Percentiles rank a stretch among this genome's conserved stretches.
Conservation (phyloP, 2,329 filamentous ascomycete species). For the Xylariaceae sp. region DNA sequence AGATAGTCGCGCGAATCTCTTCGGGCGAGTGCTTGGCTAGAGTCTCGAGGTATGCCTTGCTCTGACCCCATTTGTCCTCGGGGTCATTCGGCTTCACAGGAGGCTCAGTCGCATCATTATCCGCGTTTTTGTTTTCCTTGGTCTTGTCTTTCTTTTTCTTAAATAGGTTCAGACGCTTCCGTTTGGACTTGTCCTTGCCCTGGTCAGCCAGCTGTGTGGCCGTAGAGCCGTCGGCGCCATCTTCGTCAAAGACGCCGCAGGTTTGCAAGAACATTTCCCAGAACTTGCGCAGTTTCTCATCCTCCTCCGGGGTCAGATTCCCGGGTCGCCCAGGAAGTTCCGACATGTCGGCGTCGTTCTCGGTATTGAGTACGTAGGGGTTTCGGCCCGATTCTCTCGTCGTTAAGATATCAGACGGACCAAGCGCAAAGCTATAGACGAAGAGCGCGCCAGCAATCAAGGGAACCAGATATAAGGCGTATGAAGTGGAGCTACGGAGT, state of each 20-base stretch:
- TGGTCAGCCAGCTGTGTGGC: constrained; percentile 26
- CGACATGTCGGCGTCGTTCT: constrained; percentile 25
- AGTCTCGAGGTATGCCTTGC: constrained; percentile 77
- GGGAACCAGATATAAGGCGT: constrained; percentile 24
- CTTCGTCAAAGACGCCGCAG: constrained; percentile 54
- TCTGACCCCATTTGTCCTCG: constrained; percentile 91
- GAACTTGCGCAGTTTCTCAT: constrained; percentile 79
- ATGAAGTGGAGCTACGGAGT: constrained; percentile 19
- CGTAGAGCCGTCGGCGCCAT: constrained; percentile 32
- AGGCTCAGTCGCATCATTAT: constrained; percentile 35
- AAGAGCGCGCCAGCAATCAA: constrained; percentile 21
- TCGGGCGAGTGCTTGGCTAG: constrained; percentile 72
- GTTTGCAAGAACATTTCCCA: constrained; percentile 74
- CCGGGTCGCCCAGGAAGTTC: constrained; percentile 67
- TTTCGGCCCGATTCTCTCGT: constrained; percentile 8
- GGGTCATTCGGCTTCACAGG: constrained; percentile 43
- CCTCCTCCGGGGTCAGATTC: constrained; percentile 83
- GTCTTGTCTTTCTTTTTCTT: constrained; percentile 55
- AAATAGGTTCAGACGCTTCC: constrained; percentile 68
- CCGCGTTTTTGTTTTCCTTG: constrained; percentile 40
- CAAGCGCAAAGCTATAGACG: constrained; percentile 16
- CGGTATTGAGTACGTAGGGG: neutral
- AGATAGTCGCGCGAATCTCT: constrained; percentile 73
- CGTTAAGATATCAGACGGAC: neutral
- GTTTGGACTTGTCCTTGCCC: constrained; percentile 58